Evolutionary conservation across 1,139 yeast genomes (phyloP).

Genomic region (Yamadazyma triangularis): DNA sequence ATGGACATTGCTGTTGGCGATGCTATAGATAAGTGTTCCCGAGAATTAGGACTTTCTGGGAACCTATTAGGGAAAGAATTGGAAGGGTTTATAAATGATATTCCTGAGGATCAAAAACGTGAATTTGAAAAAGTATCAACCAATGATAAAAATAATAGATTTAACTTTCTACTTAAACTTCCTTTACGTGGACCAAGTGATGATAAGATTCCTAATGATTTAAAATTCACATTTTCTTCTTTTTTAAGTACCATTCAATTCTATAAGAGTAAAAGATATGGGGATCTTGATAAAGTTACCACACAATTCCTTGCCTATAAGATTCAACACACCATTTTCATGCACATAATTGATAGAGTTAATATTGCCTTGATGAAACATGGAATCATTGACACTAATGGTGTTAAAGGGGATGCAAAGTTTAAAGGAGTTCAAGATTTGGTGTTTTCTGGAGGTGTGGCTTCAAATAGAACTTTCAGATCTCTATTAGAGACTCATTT

Average conservation of each 20-base stretch:
- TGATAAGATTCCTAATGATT: constrained; percentile 21
- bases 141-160: constrained; percentile 21
- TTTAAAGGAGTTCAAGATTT: constrained; percentile 48
- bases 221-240: constrained; percentile 73
- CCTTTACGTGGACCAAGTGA: constrained; percentile 35
- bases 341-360: constrained; percentile 65
- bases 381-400: constrained; percentile 14
- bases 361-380: constrained; percentile 46
- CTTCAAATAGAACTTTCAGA: constrained; percentile 65
- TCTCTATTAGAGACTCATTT: constrained; percentile 39
- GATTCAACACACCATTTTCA: constrained; percentile 63
- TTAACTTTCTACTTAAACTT: constrained; percentile 23
- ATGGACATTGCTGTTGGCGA: constrained; percentile 92
- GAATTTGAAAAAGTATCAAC: constrained; percentile 20
- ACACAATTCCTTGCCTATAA: constrained; percentile 50
- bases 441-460: constrained; percentile 93
- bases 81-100: constrained; percentile 50
- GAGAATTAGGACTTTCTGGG: constrained; percentile 76
- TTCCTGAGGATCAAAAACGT: constrained; percentile 17
- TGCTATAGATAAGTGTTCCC: constrained; percentile 87
- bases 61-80: constrained; percentile 83
- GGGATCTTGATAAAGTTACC: constrained; percentile 16
- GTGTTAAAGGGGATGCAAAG: constrained; percentile 27
- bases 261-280: constrained; percentile 12
- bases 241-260: constrained; percentile 56